These are phyloP conservation scores for Rhizopogon roseolus DNA, from an alignment of 768 basidiomycete species.

Conservation along the genomic window DNA sequence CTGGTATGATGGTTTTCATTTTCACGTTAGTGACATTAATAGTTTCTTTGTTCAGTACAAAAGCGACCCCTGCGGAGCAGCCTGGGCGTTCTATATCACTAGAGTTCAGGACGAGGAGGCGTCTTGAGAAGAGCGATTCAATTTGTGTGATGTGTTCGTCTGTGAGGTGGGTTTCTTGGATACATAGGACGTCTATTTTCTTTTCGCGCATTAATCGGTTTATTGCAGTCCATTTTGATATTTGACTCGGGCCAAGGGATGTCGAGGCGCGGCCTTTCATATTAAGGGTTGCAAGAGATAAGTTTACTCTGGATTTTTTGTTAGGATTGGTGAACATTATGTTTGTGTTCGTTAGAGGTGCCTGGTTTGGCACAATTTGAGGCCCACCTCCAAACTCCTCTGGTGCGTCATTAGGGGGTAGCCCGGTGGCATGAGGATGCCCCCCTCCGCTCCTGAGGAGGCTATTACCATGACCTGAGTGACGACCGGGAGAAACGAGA, in stretches of 20 bases:
- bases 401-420: no score
- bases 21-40: slow-evolving; percentile 1
- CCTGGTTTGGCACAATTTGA: no score
- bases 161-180: slow-evolving; percentile 21
- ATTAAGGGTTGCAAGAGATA: slow-evolving; percentile 9
- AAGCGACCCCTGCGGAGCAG: slow-evolving; percentile 11
- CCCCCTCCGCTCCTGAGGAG: no score
- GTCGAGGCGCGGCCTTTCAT: slow-evolving; percentile 9
- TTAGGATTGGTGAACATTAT: no score
- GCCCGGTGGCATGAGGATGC: no score
- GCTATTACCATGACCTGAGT: no score
- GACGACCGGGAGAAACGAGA: no score
- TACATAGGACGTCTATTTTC: slow-evolving; percentile 9
- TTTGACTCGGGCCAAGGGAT: background rate
- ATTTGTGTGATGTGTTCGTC: background rate
- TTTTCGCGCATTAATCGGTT: slow-evolving; percentile 9
- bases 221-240: slow-evolving; percentile 15
- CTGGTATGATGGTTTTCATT: slow-evolving; percentile 4
- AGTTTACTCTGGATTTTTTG: slow-evolving; percentile 6
- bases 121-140: background rate
- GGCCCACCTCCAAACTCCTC: no score
- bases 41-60: slow-evolving; percentile 12
- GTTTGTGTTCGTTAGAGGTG: no score
- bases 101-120: slow-evolving; percentile 3
- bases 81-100: background rate